phyloP scores from a whole-genome alignment of 192 early-diverging fungal species.

The Podochytrium sp. region DNA sequence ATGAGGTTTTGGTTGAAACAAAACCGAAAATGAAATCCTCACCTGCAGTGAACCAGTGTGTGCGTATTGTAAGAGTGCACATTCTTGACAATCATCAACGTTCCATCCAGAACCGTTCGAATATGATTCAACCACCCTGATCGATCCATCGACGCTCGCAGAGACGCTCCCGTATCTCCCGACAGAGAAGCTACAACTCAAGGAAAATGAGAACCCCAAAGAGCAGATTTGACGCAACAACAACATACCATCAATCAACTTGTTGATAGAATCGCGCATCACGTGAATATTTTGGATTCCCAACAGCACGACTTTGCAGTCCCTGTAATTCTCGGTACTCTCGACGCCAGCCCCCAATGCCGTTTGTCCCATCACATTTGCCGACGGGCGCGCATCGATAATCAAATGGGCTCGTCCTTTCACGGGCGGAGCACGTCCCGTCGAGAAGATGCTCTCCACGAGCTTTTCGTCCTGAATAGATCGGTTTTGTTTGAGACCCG shows the following conservation, averaged over 20 bases:
- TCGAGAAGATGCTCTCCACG: conserved; percentile 86
- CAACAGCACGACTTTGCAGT: conserved; percentile 83
- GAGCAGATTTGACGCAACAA: conserved; percentile 4
- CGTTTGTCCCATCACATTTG: conserved; percentile 91
- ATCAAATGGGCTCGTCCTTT: conserved; percentile 70
- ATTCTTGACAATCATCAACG: conserved; percentile 76
- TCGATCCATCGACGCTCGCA: conserved; percentile 55
- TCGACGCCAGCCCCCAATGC: conserved; percentile 95
- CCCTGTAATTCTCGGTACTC: conserved; percentile 89
- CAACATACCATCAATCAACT: conserved; percentile 76
- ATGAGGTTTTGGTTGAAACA: not conserved
- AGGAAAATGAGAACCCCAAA: not conserved
- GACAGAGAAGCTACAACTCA: conserved; percentile 5
- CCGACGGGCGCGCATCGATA: conserved; percentile 92
- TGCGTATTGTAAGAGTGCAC: conserved; percentile 78
- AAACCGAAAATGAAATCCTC: not conserved
- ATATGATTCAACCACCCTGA: conserved; percentile 93
- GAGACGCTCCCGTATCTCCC: conserved; percentile 11
- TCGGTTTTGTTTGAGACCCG: conserved; percentile 91
- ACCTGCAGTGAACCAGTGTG: conserved; percentile 92
- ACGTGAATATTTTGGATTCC: conserved; percentile 99
- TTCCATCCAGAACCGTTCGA: conserved; percentile 77
- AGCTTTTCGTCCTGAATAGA: conserved; percentile 98
- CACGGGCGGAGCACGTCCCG: conserved; percentile 48
- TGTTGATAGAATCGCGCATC: conserved; percentile 86